Evolutionary conservation across 2,329 filamentous ascomycete genomes (phyloP).

Genomic region (Penicillium sclerotiorum): DNA sequence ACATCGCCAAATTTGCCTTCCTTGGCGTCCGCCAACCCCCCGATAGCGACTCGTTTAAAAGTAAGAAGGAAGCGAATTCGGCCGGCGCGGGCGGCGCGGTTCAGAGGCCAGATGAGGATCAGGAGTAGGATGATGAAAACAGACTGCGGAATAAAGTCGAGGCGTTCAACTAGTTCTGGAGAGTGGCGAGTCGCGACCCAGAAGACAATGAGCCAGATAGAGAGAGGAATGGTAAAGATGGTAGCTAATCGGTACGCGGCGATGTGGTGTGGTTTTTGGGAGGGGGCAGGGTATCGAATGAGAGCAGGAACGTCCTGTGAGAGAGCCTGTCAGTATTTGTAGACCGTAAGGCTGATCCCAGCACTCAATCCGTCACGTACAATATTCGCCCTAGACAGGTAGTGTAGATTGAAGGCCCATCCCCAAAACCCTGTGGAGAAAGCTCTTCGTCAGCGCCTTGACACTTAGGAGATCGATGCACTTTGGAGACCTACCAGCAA

Average conservation of each 20-base stretch:
- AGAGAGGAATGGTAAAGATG: constrained; percentile 71
- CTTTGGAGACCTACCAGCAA: constrained; percentile 66
- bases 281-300: constrained; percentile 79
- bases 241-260: constrained; percentile 86
- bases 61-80: constrained; percentile 75
- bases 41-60: constrained; percentile 76
- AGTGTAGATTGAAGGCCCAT: constrained; percentile 91
- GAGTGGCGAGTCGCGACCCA: constrained; percentile 77
- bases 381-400: constrained; percentile 76
- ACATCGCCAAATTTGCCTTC: constrained; percentile 96
- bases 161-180: constrained; percentile 69
- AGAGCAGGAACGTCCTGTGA: constrained; percentile 75
- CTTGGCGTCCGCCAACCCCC: constrained; percentile 80
- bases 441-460: constrained; percentile 9
- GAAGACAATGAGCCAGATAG: constrained; percentile 74
- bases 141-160: constrained; percentile 83
- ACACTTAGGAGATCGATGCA: background rate
- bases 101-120: constrained; percentile 73
- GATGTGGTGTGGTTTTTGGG: constrained; percentile 73
- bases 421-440: constrained; percentile 76
- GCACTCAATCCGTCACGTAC: constrained; percentile 43
- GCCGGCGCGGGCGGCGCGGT: constrained; percentile 68
- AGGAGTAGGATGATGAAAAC: constrained; percentile 74
- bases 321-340: constrained; percentile 11
- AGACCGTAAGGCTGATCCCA: background rate